Base-by-base conservation (phyloP, 345 rosid species). In the Arabis hirsuta region DNA sequence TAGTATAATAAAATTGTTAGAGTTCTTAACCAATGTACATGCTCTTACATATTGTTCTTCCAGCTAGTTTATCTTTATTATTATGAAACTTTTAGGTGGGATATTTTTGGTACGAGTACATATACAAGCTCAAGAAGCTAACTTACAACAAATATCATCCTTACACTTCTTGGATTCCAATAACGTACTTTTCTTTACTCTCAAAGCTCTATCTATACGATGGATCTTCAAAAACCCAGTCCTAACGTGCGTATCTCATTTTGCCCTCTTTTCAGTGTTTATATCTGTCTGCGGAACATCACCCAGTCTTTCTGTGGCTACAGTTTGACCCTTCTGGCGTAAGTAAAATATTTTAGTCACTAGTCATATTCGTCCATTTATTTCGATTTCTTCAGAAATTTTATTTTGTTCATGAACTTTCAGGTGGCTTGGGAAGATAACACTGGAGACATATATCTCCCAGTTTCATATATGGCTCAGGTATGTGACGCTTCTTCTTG, bases 141-240 rank as follows among this genome's bases (percentile, higher is more conserved):
- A 80, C 94, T 31, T 95, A 95, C 88, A 95, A 95, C 81, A 95
- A 91, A 76, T 95, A 82, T 80, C 99, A 95, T 81, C 99, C 99
- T 55, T 95, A 91, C 73, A 95, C 97, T 54, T 95, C 99, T 4
- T 95, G 99, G 99, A 95, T 95, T 78, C 99, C 99, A 38, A 88
- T 95, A 63, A 91, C 99, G 99, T 95, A 87, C 9, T n/a, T n/a
- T 92, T 34, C 65, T 39, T 54, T n/a, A 53, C 54, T 55, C 34
- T 12, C 58, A 71, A 55, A 55, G 26, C 63, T 78, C 14, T 56
- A 8, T 78, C n/a, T 56, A 8, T 20, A 61, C 48, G 34, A 14
- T 47, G 7, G 27, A 5, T 73, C 7, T 26, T 60, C 34, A 24
- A 50, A 55, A 32, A 56, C 46, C 58, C 47, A 50, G 45, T 46